Base-by-base conservation (phyloP, 2,329 filamentous ascomycete genomes). In the Amylocarpus encephaloides region DNA sequence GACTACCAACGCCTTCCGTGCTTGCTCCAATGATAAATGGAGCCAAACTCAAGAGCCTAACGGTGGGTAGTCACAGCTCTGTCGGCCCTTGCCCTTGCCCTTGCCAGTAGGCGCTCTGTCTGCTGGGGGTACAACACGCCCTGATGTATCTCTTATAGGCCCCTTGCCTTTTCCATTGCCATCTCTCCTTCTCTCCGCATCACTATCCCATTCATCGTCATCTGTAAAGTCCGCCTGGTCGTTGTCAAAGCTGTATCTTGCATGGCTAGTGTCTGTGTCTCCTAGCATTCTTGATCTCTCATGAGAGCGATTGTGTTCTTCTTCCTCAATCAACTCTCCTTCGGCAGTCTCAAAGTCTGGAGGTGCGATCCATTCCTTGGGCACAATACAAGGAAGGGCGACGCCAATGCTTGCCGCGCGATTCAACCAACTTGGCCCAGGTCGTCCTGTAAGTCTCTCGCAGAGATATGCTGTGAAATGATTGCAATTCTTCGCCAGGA, bases 401-500 rank as follows among this genome's bases (percentile, higher is more conserved):
- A 91, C 78, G 35, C 88, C 88, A 55, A 94, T 88, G 59, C 79
- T 85, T n/a, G 88, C 88, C 1, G 88, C 88, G 49, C 88, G 79
- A 63, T 94, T 94, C 48, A 94, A 71, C 85, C 88, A 94, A 15
- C 68, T 70, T 0, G 88, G 88, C 0, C 85, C 86, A 1, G 81
- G 72, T 41, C 79, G 77, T 5, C 83, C 80, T 1, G 86, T 92
- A 48, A 94, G 75, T 58, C 79, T 79, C 65, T 84, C 74, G 68
- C 86, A 90, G 15, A 94, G 76, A 61, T 85, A 81, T 16, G 81
- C 82, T 2, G 88, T 92, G 66, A 94, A 94, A 66, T 94, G 88
- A 66, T 94, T 94, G 76, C 88, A 94, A 68, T 94, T 94, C 60
- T 82, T 82, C 16, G 83, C 89, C 40, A 94, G 75, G 12, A 94